These are phyloP conservation scores for Clarireedia hainanense DNA, from an alignment of 2,329 filamentous ascomycete species.

Conservation along the genomic window DNA sequence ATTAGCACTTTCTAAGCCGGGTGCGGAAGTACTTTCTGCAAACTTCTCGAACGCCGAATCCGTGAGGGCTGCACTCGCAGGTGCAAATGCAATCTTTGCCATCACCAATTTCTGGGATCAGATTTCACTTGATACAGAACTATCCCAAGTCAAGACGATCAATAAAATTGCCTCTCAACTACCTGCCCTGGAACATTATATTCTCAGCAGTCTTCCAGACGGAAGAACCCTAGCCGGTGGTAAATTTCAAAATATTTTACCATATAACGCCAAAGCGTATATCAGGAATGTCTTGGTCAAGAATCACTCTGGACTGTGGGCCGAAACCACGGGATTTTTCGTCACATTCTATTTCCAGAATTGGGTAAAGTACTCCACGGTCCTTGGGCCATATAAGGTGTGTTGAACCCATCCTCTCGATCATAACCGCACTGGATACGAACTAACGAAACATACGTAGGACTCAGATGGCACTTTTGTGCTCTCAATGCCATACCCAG, in stretches of 20 bases:
- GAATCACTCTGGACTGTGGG: background rate
- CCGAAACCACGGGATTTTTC: background rate
- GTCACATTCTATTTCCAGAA: constrained; percentile 1
- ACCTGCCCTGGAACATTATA: background rate
- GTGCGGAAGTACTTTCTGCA: background rate
- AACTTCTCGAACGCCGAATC: background rate
- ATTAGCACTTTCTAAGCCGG: background rate
- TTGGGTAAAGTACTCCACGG: background rate
- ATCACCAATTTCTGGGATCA: constrained; percentile 4
- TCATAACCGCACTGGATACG: background rate
- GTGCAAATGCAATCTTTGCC: background rate
- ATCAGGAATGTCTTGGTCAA: constrained; percentile 1
- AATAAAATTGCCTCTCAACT: background rate
- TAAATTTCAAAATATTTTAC: background rate
- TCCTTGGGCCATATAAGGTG: background rate
- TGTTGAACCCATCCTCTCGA: background rate
- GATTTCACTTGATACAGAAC: background rate
- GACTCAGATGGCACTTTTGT: background rate
- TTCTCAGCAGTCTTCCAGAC: background rate
- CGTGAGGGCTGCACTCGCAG: background rate
- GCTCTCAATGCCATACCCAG: background rate
- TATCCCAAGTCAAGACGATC: background rate
- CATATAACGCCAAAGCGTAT: background rate
- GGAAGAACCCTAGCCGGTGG: background rate
- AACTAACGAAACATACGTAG: background rate